A percentile compares a stretch with the other conserved stretches of the same genome.
These are phyloP conservation scores for Eucalyptus marginata DNA, from an alignment of 345 rosid species.

Conservation along the genomic window DNA sequence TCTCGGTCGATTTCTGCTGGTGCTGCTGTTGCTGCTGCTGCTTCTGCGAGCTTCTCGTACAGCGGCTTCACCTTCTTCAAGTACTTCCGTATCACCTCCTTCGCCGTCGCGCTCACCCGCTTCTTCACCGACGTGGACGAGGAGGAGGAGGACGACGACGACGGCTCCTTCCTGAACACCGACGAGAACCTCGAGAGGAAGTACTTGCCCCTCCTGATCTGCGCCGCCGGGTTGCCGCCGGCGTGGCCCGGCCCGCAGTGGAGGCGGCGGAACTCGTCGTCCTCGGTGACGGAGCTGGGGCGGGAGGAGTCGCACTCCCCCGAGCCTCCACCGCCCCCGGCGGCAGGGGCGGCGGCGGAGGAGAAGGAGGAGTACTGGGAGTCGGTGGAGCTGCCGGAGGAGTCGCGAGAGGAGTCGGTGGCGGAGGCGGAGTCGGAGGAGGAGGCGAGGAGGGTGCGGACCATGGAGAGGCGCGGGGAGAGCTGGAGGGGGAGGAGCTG, in stretches of 20 bases:
- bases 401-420: conserved; percentile 71
- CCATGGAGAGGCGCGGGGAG: conserved; percentile 89
- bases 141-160: not conserved
- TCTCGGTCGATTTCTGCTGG: conserved; percentile 3
- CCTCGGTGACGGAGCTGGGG: conserved; percentile 77
- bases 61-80: conserved; percentile 89
- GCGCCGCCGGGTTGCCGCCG: not conserved
- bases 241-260: not conserved
- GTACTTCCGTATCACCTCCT: conserved; percentile 72
- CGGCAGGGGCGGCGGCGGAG: conserved; percentile 27
- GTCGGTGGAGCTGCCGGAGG: conserved; percentile 62
- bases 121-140: conserved; percentile 37
- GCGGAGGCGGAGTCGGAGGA: conserved; percentile 54
- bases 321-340: conserved; percentile 14
- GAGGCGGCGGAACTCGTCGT: conserved; percentile 43
- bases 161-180: conserved; percentile 66
- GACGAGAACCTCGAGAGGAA: conserved; percentile 77
- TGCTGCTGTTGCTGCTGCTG: conserved; percentile 39
- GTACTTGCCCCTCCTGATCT: conserved; percentile 33
- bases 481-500: conserved; percentile 93
- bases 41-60: conserved; percentile 68
- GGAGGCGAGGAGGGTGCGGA: conserved; percentile 75
- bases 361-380: conserved; percentile 65
- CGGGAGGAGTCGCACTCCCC: conserved; percentile 64
- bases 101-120: conserved; percentile 70